A percentile compares a stretch with the other conserved stretches of the same genome.
These are phyloP conservation scores for Pilatotrama ljubarskyi DNA, from an alignment of 768 basidiomycete species.

Conservation along the genomic window DNA sequence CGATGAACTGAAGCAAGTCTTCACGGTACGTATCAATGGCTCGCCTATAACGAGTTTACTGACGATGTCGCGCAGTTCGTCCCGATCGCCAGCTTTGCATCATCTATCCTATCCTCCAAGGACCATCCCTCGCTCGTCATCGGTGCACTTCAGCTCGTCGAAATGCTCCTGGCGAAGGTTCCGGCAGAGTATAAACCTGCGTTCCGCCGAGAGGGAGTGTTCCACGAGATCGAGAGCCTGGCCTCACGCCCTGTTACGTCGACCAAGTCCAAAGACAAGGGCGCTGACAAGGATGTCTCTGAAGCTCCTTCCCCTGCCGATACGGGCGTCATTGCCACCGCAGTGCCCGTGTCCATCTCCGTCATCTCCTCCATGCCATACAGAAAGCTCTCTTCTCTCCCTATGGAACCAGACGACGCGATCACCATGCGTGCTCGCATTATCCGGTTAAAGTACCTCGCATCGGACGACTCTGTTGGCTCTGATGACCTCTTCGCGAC, in stretches of 20 bases:
- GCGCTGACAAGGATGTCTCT: conserved; percentile 35
- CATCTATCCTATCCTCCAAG: conserved; percentile 88
- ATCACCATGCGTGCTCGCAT: conserved; percentile 91
- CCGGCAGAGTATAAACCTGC: conserved; percentile 83
- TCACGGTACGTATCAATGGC: conserved; percentile 57
- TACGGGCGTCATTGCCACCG: conserved; percentile 31
- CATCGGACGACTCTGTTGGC: conserved; percentile 53
- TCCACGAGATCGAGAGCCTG: conserved; percentile 87
- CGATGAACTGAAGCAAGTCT: conserved; percentile 70
- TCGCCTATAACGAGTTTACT: conserved; percentile 12
- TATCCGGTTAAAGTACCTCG: conserved; percentile 79
- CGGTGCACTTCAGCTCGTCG: conserved; percentile 90
- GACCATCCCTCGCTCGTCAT: conserved; percentile 88
- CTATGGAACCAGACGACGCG: conserved; percentile 84
- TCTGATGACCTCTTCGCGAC: conserved; percentile 64
- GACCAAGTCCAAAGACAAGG: conserved; percentile 48
- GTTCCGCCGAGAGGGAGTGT: conserved; percentile 93
- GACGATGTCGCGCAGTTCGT: conserved; percentile 60
- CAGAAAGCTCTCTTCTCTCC: conserved; percentile 68
- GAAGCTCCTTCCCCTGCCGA: conserved; percentile 43
- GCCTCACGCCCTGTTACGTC: conserved; percentile 64
- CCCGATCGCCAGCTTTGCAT: conserved; percentile 93
- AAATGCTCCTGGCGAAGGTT: conserved; percentile 83
- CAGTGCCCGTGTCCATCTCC: conserved; percentile 41
- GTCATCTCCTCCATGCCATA: conserved; percentile 50